Evolutionary conservation across 2,329 filamentous ascomycete species (phyloP), one percentile per base, ranked within the genome.

Genomic region (Pseudogymnoascus sp.): DNA sequence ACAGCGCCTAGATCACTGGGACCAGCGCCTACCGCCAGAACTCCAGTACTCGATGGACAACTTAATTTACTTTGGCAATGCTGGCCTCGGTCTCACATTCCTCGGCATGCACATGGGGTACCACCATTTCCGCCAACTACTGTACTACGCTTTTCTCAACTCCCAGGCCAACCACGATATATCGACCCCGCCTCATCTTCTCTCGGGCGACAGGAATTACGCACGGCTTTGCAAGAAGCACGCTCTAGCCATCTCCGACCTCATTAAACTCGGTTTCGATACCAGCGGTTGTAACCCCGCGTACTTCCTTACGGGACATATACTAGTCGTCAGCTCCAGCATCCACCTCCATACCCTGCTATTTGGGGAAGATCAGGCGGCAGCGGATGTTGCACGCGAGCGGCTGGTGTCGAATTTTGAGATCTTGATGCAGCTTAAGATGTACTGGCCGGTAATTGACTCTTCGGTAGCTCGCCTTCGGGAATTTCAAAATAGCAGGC

Each of bases 81-180:
- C 74, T 14, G 77, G 78, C 1, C 72, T 79, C 1, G 79, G 79
- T 1, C 73, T 75, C 6, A 73, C 75, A 11, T 80, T 79, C 63
- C 74, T 78, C 2, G 77, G 76, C 0, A 71, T 81, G 4, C 77
- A 80, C 63, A 69, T 80, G 1, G 78, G 78, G 13, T 80, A 79
- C 65, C 76, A 80, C 62, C 75, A 80, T 67, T 79, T 77, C 65
- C 72, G 74, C 7, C 76, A 78, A 60, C 71, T 80, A n/a, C 74
- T 81, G 3, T 79, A 77, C 69, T 81, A 79, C 65, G 77, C 76
- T 45, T 80, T 78, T 66, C 73, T 81, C 0, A 74, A 75, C 61
- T 69, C 72, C n/a, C 67, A 43, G 39, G 5, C 39, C 39, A 13
- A 43, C 16, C 39, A 21, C 16, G 39, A 43, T 43, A 71, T 25